A percentile compares a stretch with the other conserved stretches of the same genome.
Conservation (phyloP, 2,329 filamentous ascomycete genomes). For the Hortaea werneckii region DNA sequence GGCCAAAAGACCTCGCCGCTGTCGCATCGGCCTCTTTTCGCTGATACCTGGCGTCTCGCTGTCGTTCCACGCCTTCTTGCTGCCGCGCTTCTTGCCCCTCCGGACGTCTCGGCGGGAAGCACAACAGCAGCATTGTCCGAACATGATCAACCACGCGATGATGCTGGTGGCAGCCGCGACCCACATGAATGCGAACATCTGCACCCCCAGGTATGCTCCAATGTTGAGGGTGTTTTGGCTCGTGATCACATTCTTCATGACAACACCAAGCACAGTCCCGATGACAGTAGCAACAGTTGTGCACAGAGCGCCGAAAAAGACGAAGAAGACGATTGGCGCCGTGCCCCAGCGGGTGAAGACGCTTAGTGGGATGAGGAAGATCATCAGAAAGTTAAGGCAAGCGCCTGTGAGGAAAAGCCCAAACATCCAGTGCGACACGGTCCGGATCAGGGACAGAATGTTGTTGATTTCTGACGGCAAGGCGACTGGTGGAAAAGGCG, state of each 20-base stretch:
- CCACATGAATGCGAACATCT: conserved; percentile 90
- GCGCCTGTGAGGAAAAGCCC: conserved; percentile 68
- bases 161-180: conserved; percentile 57
- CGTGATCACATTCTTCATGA: conserved; percentile 68
- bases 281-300: conserved; percentile 62
- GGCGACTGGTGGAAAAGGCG: conserved; percentile 45
- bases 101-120: conserved; percentile 45
- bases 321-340: conserved; percentile 57
- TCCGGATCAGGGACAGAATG: conserved; percentile 62
- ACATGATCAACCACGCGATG: conserved; percentile 60
- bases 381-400: conserved; percentile 60
- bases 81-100: conserved; percentile 36
- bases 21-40: conserved; percentile 1
- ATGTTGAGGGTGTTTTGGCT: conserved; percentile 67
- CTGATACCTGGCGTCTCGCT: background rate
- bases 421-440: conserved; percentile 79
- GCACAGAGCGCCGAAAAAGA: conserved; percentile 56
- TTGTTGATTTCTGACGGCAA: conserved; percentile 64
- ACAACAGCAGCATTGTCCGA: conserved; percentile 70
- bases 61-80: conserved; percentile 8
- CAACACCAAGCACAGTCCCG: conserved; percentile 73
- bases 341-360: conserved; percentile 46
- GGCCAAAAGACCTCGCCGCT: conserved; percentile 2
- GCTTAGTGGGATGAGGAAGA: conserved; percentile 52
- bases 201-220: conserved; percentile 53